A percentile compares a stretch with the other conserved stretches of the same genome.
Conservation (phyloP, 2,329 filamentous ascomycete genomes). For the Dactylonectria macrodidyma region DNA sequence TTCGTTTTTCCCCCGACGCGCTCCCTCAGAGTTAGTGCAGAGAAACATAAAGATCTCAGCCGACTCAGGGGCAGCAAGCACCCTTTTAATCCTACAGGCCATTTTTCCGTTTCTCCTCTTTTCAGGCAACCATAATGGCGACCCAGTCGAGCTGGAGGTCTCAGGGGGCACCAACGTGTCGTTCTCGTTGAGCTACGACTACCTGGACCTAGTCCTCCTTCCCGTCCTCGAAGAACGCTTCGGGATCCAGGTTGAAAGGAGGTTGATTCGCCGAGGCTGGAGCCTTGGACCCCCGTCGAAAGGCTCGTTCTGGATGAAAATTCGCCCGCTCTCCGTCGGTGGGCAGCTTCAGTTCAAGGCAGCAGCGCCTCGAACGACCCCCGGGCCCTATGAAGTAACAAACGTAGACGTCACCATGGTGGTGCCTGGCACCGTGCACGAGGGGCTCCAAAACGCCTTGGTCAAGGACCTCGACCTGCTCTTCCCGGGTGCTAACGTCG, state of each 20-base stretch:
- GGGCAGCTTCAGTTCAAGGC: constrained; percentile 55
- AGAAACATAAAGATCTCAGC: constrained; percentile 66
- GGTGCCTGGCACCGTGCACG: constrained; percentile 61
- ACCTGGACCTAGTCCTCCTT: constrained; percentile 73
- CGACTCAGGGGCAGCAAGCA: constrained; percentile 66
- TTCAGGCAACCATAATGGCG: constrained; percentile 59
- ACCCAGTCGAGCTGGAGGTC: constrained; percentile 65
- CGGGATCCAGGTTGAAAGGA: constrained; percentile 61
- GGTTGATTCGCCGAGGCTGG: constrained; percentile 66
- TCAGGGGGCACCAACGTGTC: constrained; percentile 73
- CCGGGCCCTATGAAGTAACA: constrained; percentile 55
- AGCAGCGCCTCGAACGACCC: constrained; percentile 38
- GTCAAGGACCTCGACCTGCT: constrained; percentile 55
- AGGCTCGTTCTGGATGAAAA: constrained; percentile 62
- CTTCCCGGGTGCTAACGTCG: constrained; percentile 61
- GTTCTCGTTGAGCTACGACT: constrained; percentile 73
- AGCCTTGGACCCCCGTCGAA: constrained; percentile 57
- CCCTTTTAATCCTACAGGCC: constrained; percentile 72
- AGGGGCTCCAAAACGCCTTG: constrained; percentile 58
- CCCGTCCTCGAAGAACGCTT: constrained; percentile 68
- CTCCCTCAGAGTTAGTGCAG: constrained; percentile 56
- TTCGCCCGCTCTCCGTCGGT: constrained; percentile 53
- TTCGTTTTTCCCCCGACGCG: constrained; percentile 60
- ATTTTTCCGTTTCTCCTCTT: constrained; percentile 73
- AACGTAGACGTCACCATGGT: constrained; percentile 67